Evolutionary conservation across 495 filamentous ascomycete species (phyloP).

Genomic region (Penicillium salamii): DNA sequence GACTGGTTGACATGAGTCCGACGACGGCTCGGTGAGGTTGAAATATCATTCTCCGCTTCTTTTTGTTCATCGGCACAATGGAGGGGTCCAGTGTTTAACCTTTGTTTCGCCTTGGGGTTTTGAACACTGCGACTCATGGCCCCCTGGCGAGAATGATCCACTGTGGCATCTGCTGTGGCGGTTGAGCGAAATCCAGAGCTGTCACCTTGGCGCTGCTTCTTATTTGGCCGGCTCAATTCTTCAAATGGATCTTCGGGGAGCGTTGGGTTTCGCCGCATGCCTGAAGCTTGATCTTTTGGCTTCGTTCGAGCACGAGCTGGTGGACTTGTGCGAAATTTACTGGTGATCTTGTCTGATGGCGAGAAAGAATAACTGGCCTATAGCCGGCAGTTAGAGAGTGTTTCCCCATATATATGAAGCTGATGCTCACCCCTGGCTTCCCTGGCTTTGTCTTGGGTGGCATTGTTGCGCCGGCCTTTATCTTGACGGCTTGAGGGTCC

Average conservation of each 20-base stretch:
- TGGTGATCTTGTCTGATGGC: constrained; percentile 31
- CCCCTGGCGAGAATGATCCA: neutral
- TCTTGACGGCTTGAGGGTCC: constrained; percentile 13
- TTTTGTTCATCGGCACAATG: constrained; percentile 18
- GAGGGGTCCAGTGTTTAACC: neutral
- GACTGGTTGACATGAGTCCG: constrained; percentile 1
- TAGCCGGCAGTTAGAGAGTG: neutral
- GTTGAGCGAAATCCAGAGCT: constrained; percentile 8
- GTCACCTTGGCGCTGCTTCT: constrained; percentile 30
- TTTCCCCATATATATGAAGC: neutral
- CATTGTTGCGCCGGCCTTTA: constrained; percentile 14
- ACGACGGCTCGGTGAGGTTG: neutral
- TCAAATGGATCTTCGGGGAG: constrained; percentile 14
- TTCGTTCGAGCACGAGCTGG: constrained; percentile 35
- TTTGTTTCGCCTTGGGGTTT: neutral
- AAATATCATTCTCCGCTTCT: constrained; percentile 18
- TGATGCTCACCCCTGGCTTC: constrained; percentile 18
- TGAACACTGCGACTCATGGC: too few species aligned
- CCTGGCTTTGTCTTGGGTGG: constrained; percentile 7
- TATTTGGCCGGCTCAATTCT: constrained; percentile 23
- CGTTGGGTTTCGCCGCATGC: neutral
- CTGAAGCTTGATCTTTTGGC: neutral
- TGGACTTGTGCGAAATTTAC: constrained; percentile 33
- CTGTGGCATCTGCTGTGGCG: neutral
- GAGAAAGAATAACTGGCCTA: constrained; percentile 19